A percentile compares a stretch with the other conserved stretches of the same genome.
phyloP scores from a whole-genome alignment of 495 filamentous ascomycete species.

The Trichoderma asperelloides region DNA sequence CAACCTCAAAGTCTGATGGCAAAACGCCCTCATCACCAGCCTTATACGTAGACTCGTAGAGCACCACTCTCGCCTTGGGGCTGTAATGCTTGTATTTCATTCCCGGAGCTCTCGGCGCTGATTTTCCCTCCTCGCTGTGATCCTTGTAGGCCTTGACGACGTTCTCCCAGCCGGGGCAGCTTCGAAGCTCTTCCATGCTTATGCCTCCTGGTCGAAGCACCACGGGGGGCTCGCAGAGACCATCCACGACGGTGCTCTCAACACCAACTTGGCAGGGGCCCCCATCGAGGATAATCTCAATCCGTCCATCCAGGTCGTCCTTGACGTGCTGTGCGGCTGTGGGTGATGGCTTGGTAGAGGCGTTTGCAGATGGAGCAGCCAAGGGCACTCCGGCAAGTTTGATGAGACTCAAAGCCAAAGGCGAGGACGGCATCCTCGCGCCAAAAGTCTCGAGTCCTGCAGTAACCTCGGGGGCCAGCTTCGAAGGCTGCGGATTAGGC shows the following conservation, averaged over 20 bases:
- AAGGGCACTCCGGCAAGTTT: conserved; percentile 65
- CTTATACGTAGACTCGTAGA: conserved; percentile 55
- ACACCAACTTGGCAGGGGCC: conserved; percentile 80
- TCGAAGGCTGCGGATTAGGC: conserved; percentile 59
- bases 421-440: conserved; percentile 75
- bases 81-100: conserved; percentile 99
- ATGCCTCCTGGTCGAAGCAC: conserved; percentile 85
- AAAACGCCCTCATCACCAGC: conserved; percentile 14
- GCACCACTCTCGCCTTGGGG: conserved; percentile 74
- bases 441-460: conserved; percentile 77
- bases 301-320: conserved; percentile 76
- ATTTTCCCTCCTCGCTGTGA: conserved; percentile 39
- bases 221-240: conserved; percentile 66
- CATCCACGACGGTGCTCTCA: conserved; percentile 95
- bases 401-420: conserved; percentile 80
- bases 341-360: conserved; percentile 82
- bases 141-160: conserved; percentile 71
- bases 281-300: conserved; percentile 84
- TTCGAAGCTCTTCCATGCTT: conserved; percentile 70
- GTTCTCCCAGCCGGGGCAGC: conserved; percentile 71
- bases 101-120: conserved; percentile 72
- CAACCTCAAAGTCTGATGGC: conserved; percentile 15
- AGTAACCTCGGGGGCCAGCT: conserved; percentile 79
- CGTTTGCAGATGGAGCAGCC: conserved; percentile 93
- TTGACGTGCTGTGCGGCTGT: conserved; percentile 82